Percentiles rank a stretch among this genome's conserved stretches.
Conservation (phyloP, 805 yeast species). For the Ascoidea tarda region DNA sequence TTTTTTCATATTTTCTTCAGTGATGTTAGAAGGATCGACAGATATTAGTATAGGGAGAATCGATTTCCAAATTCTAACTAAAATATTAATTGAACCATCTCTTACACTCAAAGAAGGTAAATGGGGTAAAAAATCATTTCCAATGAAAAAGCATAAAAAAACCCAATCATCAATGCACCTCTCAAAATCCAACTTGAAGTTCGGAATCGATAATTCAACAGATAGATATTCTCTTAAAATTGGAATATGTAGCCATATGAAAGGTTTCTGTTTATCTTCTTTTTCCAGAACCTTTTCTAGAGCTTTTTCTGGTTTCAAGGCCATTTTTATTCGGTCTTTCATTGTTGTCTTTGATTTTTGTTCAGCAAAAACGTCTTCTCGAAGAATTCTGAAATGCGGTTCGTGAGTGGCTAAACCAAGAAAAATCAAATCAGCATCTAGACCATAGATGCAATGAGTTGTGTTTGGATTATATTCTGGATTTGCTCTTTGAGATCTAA, state of each 20-base stretch:
- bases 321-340: constrained; percentile 39
- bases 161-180: constrained; percentile 98
- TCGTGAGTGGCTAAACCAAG: constrained; percentile 95
- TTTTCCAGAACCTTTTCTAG: constrained; percentile 18
- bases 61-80: constrained; percentile 75
- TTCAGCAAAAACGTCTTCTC: constrained; percentile 89
- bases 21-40: not conserved
- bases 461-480: constrained; percentile 87
- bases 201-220: constrained; percentile 62
- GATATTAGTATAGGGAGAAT: constrained; percentile 30
- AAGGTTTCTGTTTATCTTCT: constrained; percentile 48
- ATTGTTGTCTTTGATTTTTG: constrained; percentile 24
- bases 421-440: constrained; percentile 96
- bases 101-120: constrained; percentile 89
- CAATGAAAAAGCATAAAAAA: constrained; percentile 95
- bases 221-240: constrained; percentile 80
- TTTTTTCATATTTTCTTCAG: constrained; percentile 1
- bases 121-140: constrained; percentile 97
- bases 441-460: constrained; percentile 90
- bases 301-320: constrained; percentile 25
- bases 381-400: constrained; percentile 83
- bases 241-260: constrained; percentile 85
- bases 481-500: constrained; percentile 78
- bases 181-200: constrained; percentile 70
- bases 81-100: constrained; percentile 78